Evolutionary conservation across 306 rosid genomes (phyloP).

Genomic region (Fragaria nilgerrensis): DNA sequence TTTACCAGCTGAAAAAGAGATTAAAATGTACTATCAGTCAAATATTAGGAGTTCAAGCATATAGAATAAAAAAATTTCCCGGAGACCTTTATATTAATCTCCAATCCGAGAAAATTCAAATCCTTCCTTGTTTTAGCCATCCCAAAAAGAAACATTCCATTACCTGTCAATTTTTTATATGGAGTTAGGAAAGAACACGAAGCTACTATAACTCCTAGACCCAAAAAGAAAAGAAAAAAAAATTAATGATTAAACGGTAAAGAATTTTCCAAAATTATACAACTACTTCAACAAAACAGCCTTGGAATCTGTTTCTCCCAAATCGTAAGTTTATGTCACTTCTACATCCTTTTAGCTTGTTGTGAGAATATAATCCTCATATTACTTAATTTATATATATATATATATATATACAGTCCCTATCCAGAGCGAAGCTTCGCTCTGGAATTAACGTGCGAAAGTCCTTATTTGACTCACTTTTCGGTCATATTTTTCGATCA

Average conservation of each 20-base stretch:
- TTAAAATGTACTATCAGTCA: slow-evolving; percentile 6
- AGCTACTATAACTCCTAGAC: not conserved
- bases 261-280: not conserved
- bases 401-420: no score
- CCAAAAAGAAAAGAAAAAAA: not conserved
- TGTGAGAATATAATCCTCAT: not conserved
- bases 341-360: not conserved
- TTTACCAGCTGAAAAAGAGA: slow-evolving; percentile 66
- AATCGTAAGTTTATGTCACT: not conserved
- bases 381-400: no score
- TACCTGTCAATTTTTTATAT: slow-evolving; percentile 54
- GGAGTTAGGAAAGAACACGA: slow-evolving; percentile 19
- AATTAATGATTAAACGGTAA: not conserved
- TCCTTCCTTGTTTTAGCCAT: slow-evolving; percentile 74
- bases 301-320: not conserved
- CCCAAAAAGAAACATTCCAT: slow-evolving; percentile 76
- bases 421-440: no score
- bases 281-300: not conserved
- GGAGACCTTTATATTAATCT: slow-evolving; percentile 82
- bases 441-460: no score
- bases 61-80: not conserved
- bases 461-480: no score
- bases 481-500: no score
- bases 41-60: slow-evolving; percentile 3
- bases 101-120: slow-evolving; percentile 86